phyloP scores from a whole-genome alignment of 164 flowering plant genomes.

The Vitis vinifera region DNA sequence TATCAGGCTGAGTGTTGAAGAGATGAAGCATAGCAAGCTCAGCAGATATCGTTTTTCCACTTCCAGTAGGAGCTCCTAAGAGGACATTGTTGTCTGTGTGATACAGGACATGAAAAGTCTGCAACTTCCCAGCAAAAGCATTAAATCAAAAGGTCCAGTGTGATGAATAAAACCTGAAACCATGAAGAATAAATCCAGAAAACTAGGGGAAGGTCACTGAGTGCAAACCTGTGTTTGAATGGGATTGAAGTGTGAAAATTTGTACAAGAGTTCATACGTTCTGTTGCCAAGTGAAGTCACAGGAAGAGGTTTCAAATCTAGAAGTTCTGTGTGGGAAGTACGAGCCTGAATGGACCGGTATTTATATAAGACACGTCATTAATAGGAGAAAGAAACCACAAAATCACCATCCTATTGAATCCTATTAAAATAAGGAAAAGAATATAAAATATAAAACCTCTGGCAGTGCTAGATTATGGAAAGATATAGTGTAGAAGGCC shows the following conservation, averaged over 20 bases:
- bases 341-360: conserved; percentile 52
- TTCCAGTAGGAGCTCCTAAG: conserved; percentile 98
- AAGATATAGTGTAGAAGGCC: conserved; percentile 78
- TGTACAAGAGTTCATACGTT: conserved; percentile 72
- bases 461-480: conserved; percentile 85
- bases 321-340: conserved; percentile 89
- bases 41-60: conserved; percentile 99
- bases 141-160: conserved; percentile 1
- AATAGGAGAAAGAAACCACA: not conserved
- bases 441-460: conserved; percentile 49
- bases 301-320: conserved; percentile 94
- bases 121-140: conserved; percentile 24
- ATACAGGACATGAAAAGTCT: conserved; percentile 89
- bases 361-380: conserved; percentile 2
- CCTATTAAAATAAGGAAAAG: not conserved
- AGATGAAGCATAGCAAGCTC: conserved; percentile 99
- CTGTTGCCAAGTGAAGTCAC: conserved; percentile 76
- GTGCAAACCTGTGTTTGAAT: conserved; percentile 92
- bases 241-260: conserved; percentile 94
- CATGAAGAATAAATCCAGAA: conserved; percentile 1
- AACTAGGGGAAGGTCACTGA: not conserved
- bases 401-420: not conserved
- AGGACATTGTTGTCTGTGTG: conserved; percentile 92
- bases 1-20: conserved; percentile 91
- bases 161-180: not conserved